Conservation (phyloP, 306 rosid genomes). For the Adenanthera pavonina region DNA sequence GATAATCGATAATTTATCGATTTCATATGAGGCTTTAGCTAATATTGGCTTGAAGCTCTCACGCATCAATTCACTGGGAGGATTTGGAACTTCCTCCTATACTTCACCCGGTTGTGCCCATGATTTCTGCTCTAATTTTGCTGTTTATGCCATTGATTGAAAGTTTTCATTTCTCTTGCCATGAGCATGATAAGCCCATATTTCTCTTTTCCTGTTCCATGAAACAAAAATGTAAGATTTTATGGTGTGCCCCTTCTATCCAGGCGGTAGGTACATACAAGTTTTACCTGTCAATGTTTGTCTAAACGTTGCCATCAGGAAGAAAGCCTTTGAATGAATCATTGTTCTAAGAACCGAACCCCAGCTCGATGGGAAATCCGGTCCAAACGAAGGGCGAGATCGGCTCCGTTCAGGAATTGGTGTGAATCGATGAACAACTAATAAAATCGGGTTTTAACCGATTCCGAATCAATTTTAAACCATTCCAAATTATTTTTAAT, state of each 20-base stretch:
- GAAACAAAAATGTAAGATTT: background rate
- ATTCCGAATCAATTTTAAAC: no score
- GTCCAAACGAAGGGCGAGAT: no score
- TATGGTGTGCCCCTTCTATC: background rate
- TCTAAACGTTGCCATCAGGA: background rate
- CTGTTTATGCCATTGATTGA: background rate
- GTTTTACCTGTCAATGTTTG: background rate
- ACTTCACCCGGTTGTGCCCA: background rate
- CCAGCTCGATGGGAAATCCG: no score
- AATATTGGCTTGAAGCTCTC: constrained; percentile 19
- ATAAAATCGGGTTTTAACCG: no score
- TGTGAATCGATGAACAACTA: no score
- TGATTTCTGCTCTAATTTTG: background rate
- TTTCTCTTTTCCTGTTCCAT: background rate
- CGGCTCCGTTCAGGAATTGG: no score
- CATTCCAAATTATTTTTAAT: no score
- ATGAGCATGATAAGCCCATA: background rate
- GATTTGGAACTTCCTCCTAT: background rate
- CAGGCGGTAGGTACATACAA: background rate
- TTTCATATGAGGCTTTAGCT: constrained; percentile 44
- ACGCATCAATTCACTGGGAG: background rate
- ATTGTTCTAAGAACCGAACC: no score
- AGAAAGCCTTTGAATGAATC: no score
- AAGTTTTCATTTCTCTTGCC: background rate
- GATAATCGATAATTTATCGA: constrained; percentile 40